phyloP scores from a whole-genome alignment of 345 rosid genomes.

The Cardamine resedifolia region DNA sequence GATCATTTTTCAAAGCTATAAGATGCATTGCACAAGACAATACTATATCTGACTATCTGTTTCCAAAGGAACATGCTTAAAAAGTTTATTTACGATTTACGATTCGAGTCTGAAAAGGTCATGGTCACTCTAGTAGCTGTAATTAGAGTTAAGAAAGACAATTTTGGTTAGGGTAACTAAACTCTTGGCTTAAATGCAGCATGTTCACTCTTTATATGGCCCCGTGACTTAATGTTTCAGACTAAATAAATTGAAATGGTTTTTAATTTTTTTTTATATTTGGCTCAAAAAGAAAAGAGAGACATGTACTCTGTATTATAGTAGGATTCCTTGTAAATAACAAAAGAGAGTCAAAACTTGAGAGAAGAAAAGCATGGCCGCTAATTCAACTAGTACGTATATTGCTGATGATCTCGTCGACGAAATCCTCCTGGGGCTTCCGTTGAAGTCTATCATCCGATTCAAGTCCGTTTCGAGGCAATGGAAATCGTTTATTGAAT shows the following conservation, averaged over 20 bases:
- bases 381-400: neutral
- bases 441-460: neutral
- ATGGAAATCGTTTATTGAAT: neutral
- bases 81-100: neutral
- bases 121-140: neutral
- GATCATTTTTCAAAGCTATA: slow-evolving; percentile 5
- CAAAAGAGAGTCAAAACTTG: neutral
- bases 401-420: neutral
- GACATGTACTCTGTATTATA: no score
- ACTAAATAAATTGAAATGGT: no score
- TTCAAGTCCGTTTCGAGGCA: neutral
- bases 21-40: neutral
- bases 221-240: no score
- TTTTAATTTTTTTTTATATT: no score
- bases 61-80: neutral
- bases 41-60: slow-evolving; percentile 3
- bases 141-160: neutral
- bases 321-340: no score
- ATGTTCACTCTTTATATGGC: no score
- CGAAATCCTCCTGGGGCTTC: neutral
- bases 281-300: no score
- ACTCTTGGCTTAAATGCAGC: neutral
- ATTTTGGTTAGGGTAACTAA: neutral
- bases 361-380: neutral
- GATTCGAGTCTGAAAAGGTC: neutral